Evolutionary conservation across 176 grass and related monocot genomes (phyloP), one percentile per base, ranked within the genome.

Genomic region (Sorghum bicolor): DNA sequence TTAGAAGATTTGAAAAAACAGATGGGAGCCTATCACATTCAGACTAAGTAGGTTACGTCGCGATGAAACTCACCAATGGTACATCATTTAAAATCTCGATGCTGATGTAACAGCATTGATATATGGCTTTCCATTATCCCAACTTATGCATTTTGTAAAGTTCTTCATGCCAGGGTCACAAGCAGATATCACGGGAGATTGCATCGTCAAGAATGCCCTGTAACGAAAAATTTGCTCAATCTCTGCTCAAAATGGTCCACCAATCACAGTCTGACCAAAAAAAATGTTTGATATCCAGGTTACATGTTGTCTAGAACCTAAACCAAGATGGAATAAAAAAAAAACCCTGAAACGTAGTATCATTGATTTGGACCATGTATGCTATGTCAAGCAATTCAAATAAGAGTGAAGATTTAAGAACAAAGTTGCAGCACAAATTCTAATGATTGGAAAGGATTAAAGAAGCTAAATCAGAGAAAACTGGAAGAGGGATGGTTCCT

Each of bases 21-120:
- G 60, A 82, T 33, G 16, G 26, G 1, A 74, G 64, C 10, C 5
- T 55, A 58, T 10, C 15, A 14, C 52, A 48, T 86, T 76, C 55
- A 83, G 24, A 87, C 47, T n/a, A 38, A 79, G 38, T 39, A 36
- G 12, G 32, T 0, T 22, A 39, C 60, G 39, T n/a, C 41, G 41
- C 3, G 11, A 44, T 44, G 41, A 44, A 91, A 77, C 19, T 88
- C 15, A 94, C 92, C 81, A 89, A 64, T 86, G 86, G 65, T 34
- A 88, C 80, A 62, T 79, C 52, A 75, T 86, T 67, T 39, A 74
- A 68, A 25, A 89, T 82, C 12, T 91, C 37, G 4, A 94, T 77
- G 7, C 34, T 29, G 72, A 97, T 89, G 40, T 97, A 90, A 81
- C 92, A 94, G 6, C 53, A 72, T 80, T 94, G 94, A 72, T 79